Base-by-base conservation (phyloP, 345 rosid genomes). In the Hirschfeldia incana region DNA sequence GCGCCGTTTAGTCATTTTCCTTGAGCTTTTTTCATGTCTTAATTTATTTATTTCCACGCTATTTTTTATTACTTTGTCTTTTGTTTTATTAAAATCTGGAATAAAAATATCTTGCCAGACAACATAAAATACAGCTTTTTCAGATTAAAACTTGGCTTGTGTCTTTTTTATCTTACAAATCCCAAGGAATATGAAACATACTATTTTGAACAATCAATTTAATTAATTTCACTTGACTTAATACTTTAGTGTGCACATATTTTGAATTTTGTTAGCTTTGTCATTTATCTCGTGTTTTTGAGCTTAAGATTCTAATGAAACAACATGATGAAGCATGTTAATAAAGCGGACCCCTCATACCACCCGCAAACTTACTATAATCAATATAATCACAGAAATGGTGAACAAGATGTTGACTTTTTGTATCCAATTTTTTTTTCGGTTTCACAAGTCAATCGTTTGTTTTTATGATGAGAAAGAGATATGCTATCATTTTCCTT, bases 271-370 rank as follows among this genome's bases (percentile, higher is more conserved):
- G 77, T 6, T 73, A 65, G 10, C 34, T 28, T 71, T 32, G 36
- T 65, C 4, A 1, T 46, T 33, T 8, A 15, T 58, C 67, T 30
- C 17, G 7, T 42, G 2, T 55, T 71, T 65, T 17, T 42, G 57
- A 15, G 64, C 51, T 65, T 64, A 70, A 74, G 30, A 53, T 69
- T 75, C 39, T 17, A 37, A 53, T 27, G 33, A 10, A 74, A 74
- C 79, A 74, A 62, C 37, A 77, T 77, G 55, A 82, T 77, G 79
- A 73, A 77, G 79, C 78, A 81, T 63, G 81, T 26, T 46, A 78
- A 62, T 67, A 79, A 61, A 74, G 11, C 12, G 71, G 83, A 69
- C 70, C 83, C 79, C 46, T 26, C 66, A 9, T 74, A 63, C 75
- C 78, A 73, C 78, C 83, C 83, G n/a, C 79, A 74, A 74, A 30